These are phyloP conservation scores for Prunus yedoensis DNA, from an alignment of 331 rosid genomes.

Conservation along the genomic window DNA sequence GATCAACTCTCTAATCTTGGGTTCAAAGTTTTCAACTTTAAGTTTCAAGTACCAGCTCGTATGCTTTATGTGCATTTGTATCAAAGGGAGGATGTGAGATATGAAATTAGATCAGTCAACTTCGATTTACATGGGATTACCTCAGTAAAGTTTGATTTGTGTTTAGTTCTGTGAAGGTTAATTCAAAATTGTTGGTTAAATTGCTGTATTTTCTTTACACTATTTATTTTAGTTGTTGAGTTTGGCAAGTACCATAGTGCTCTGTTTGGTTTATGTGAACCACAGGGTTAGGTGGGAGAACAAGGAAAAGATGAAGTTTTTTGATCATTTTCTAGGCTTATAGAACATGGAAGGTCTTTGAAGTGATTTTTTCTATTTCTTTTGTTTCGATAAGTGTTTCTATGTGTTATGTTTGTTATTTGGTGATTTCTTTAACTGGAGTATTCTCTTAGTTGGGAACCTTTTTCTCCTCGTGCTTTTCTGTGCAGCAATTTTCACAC, in stretches of 20 bases:
- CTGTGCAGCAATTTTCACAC: not conserved
- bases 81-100: not conserved
- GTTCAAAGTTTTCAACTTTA: not conserved
- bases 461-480: not conserved
- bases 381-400: not conserved
- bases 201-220: not conserved
- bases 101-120: not conserved
- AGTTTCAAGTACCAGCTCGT: not conserved
- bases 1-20: not conserved
- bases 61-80: not conserved
- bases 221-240: not conserved
- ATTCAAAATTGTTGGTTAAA: not conserved
- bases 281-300: not conserved
- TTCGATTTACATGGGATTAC: not conserved
- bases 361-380: not conserved
- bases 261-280: constrained; percentile 4
- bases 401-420: not conserved
- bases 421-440: not conserved
- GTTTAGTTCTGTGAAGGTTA: not conserved
- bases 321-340: not conserved
- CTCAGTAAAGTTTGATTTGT: not conserved
- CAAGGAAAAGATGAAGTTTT: not conserved
- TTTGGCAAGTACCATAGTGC: not conserved
- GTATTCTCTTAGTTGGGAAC: not conserved
- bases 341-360: not conserved